A percentile compares a stretch with the other conserved stretches of the same genome.
phyloP scores from a whole-genome alignment of 1,284 basidiomycete species.

The Papiliotrema flavescens region DNA sequence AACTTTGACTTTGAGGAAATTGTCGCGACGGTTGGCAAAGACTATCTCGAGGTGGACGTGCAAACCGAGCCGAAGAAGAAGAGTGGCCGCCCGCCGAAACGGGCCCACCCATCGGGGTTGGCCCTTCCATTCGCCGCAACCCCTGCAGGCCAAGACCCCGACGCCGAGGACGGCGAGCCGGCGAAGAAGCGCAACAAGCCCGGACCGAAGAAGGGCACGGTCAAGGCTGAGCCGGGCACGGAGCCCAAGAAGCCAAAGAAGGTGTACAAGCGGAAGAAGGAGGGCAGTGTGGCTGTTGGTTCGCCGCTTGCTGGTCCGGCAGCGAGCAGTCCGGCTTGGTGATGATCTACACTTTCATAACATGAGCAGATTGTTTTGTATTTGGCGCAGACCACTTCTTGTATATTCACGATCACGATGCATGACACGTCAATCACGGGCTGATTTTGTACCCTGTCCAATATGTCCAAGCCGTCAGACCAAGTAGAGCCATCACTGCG shows the following conservation, averaged over 20 bases:
- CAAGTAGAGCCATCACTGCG: constrained; percentile 31
- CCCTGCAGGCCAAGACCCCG: neutral
- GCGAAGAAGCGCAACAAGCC: too few relatives aligned
- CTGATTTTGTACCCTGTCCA: constrained; percentile 28
- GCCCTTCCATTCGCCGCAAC: neutral
- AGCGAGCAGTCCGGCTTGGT: too few relatives aligned
- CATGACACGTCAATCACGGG: constrained; percentile 13
- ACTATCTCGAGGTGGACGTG: constrained; percentile 34
- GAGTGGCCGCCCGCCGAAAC: neutral
- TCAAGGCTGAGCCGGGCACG: too few relatives aligned
- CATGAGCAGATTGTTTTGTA: too few relatives aligned
- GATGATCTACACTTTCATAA: too few relatives aligned
- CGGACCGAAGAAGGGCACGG: too few relatives aligned
- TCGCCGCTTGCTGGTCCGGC: too few relatives aligned
- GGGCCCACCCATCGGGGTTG: too few relatives aligned
- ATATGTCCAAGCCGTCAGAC: constrained; percentile 32
- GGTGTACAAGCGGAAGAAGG: too few relatives aligned
- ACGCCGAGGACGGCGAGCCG: too few relatives aligned
- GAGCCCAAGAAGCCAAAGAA: too few relatives aligned
- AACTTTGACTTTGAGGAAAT: constrained; percentile 23
- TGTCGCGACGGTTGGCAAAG: constrained; percentile 30
- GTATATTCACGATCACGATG: neutral
- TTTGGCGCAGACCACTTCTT: neutral
- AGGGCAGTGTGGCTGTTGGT: too few relatives aligned
- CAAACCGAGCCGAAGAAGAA: constrained; percentile 1